Evolutionary conservation across 257 asterid species (phyloP), one percentile per base, ranked within the genome.

Genomic region (Coffea eugenioides): DNA sequence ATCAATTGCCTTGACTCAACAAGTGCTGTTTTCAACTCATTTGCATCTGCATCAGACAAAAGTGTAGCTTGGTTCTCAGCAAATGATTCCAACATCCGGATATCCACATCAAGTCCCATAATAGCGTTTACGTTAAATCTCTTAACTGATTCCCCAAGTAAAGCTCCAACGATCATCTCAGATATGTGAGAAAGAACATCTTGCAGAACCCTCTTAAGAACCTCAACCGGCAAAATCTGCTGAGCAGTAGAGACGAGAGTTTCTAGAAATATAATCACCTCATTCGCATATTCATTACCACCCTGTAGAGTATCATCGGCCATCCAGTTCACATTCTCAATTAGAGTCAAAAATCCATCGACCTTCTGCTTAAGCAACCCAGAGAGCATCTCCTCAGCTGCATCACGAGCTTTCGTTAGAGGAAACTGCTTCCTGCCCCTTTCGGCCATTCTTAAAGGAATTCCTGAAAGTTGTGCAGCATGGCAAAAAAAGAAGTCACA

Each of bases 401-500:
- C 96, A 85, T 92, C 97, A 10, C 97, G 93, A 69, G 99, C 90
- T 88, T 88, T 93, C 39, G 80, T 90, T 48, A 95, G 87, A 51
- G 98, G 97, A 81, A 95, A 95, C 75, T 83, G 91, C 81, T 94
- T 89, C 88, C 91, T 88, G 1, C 97, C 92, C 74, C 97, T 91
- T 88, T 95, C 99, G 1, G 91, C 96, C 85, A 94, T 92, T 85
- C 99, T 92, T 81, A 93, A 74, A 56, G 99, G 97, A 75, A 95
- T 90, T 12, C 99, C 99, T 0, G 98, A 95, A 75, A 93, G 97
- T 88, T 92, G 99, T 16, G 99, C 99, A 80, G 97, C 99, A 72
- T 95, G 99, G 39, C 97, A 97, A 73, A 95, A 92, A 87, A 95
- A 90, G 85, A 92, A 95, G 86, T 95, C 99, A 84, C 99, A 93